Evolutionary conservation across 139 green algal genomes (phyloP), one percentile per base, ranked within the genome.

Genomic region (Mychonastes homosphaera): DNA sequence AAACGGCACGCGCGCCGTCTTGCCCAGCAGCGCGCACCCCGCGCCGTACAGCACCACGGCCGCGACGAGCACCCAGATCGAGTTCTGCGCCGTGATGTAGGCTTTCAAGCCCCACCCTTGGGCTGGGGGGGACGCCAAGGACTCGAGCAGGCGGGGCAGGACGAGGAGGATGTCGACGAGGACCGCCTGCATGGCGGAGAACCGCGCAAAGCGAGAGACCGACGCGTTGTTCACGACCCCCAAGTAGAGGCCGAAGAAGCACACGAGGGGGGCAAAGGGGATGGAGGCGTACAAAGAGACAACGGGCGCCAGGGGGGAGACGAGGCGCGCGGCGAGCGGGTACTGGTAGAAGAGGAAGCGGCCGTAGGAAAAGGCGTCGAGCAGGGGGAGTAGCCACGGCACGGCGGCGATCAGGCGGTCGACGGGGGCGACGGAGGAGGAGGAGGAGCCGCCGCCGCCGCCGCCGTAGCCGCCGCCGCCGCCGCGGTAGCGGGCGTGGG

Each of bases 101-200:
- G 70, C 27, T 62, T 83, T 62, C 50, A 72, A 27, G 27, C 52
- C 68, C 65, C 58, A 75, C 34, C 75, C 71, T 2, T 40, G 27
- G 2, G 50, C 70, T 10, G 74, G 74, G 6, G 67, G 64, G 23
- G 61, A 62, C 21, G 78, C 26, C 13, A 75, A 46, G 10, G 49
- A 68, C 65, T 83, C 76, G 36, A 74, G 34, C 21, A 82, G 63
- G 6, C 76, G 63, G 3, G 76, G 76, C 29, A 83, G 55, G 23
- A 77, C 66, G 3, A 83, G 63, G 21, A 72, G n/a, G 40, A 83
- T 78, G 52, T 83, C 76, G 6, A 83, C 55, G 34, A 83, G 68
- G 27, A 83, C 68, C 6, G 76, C 76, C 48, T 75, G 67, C 67
- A 76, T 74, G n/a, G 62, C 67, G 43, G 69, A 72, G 64, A 76